Conservation (phyloP, 441 rosid genomes). For the Corymbia citriodora region DNA sequence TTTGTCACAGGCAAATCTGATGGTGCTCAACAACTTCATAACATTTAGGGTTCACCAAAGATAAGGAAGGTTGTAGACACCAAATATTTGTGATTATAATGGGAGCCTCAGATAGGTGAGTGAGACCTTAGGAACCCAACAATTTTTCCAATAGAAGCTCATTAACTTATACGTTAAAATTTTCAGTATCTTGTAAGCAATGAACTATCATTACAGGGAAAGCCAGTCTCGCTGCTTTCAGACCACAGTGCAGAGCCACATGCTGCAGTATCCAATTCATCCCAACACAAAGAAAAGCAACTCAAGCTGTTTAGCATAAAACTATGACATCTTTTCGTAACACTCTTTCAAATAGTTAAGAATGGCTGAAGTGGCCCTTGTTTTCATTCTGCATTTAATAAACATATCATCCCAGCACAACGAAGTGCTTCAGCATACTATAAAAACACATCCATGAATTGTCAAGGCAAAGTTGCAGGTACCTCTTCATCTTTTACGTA, state of each 20-base stretch:
- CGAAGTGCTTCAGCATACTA: neutral
- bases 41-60: neutral
- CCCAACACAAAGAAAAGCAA: neutral
- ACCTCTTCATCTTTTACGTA: slow-evolving; percentile 95
- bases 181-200: neutral
- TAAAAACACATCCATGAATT: neutral
- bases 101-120: neutral
- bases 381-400: neutral
- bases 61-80: neutral
- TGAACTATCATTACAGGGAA: neutral
- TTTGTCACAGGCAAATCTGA: neutral
- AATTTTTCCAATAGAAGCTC: neutral
- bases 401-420: neutral
- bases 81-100: neutral
- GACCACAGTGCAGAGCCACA: neutral
- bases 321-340: neutral
- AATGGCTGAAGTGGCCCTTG: neutral
- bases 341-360: neutral
- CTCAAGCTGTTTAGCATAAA: neutral
- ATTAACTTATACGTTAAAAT: neutral
- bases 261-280: neutral
- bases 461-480: neutral
- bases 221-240: neutral
- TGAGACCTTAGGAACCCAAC: neutral
- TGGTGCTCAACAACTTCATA: neutral